Evolutionary conservation across 148 eudicot species (phyloP).

Genomic region (Rhododendron simsii): DNA sequence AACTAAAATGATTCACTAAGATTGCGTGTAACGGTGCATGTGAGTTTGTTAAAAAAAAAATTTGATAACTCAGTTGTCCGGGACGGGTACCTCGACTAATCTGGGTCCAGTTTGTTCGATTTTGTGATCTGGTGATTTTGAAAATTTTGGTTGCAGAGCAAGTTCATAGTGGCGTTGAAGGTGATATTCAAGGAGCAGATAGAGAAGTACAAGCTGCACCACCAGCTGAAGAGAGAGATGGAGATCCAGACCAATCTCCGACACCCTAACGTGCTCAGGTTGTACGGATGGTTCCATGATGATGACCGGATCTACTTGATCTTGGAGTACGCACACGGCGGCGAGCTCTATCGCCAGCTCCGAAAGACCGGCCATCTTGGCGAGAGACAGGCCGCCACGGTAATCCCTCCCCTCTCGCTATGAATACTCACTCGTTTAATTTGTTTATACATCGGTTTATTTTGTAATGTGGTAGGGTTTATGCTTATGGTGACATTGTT

Average conservation of each 20-base stretch:
- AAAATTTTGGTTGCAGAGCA: constrained; percentile 35
- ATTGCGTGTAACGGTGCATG: not conserved
- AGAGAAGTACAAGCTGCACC: constrained; percentile 60
- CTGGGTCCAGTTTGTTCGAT: not conserved
- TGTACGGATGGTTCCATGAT: constrained; percentile 88
- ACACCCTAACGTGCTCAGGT: constrained; percentile 74
- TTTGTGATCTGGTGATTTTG: not conserved
- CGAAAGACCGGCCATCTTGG: constrained; percentile 41
- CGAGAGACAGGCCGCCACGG: constrained; percentile 81
- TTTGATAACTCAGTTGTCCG: no score
- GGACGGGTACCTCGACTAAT: no score
- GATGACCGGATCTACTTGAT: constrained; percentile 60
- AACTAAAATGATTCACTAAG: not conserved
- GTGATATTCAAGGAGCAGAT: constrained; percentile 90
- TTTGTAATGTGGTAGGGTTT: not conserved
- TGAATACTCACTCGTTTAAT: not conserved
- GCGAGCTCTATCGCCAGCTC: constrained; percentile 70
- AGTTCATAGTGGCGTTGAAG: constrained; percentile 84
- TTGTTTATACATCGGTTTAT: not conserved
- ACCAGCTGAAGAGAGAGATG: constrained; percentile 87
- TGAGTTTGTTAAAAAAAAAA: no score
- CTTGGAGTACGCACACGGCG: constrained; percentile 75
- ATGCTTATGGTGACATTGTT: not conserved
- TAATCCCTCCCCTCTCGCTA: constrained; percentile 16
- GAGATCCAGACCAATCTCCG: constrained; percentile 71